These are phyloP conservation scores for Capronia coronata DNA, from an alignment of 2,329 filamentous ascomycete genomes.

Conservation along the genomic window DNA sequence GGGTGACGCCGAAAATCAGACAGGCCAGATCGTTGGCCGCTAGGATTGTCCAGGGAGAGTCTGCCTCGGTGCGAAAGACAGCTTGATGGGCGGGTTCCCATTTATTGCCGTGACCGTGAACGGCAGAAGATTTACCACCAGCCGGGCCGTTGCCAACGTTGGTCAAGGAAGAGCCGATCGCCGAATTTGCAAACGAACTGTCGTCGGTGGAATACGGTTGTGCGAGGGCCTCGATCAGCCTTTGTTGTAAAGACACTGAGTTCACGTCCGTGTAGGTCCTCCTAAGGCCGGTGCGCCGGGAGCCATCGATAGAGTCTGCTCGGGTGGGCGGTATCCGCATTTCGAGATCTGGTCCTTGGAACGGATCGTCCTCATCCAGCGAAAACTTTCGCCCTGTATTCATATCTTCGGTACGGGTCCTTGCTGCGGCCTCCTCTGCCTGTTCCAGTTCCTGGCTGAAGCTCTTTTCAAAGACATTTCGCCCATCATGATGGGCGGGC, in stretches of 20 bases:
- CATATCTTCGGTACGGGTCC: slow-evolving; percentile 4
- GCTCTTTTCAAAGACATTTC: slow-evolving; percentile 78
- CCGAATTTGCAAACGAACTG: slow-evolving; percentile 35
- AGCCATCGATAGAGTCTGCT: slow-evolving; percentile 31
- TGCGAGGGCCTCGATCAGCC: slow-evolving; percentile 75
- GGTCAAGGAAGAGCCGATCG: slow-evolving; percentile 32
- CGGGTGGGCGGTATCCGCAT: slow-evolving; percentile 21
- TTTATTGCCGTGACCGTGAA: slow-evolving; percentile 84
- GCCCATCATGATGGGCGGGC: slow-evolving; percentile 63
- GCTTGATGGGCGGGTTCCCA: slow-evolving; percentile 89
- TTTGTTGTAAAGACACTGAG: slow-evolving; percentile 68
- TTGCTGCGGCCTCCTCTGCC: slow-evolving; percentile 35
- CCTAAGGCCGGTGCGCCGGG: slow-evolving; percentile 64
- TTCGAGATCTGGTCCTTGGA: slow-evolving; percentile 20
- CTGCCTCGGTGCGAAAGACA: slow-evolving; percentile 92
- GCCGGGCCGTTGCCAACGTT: slow-evolving; percentile 7
- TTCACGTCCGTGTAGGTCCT: slow-evolving; percentile 81
- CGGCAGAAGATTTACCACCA: slow-evolving; percentile 39
- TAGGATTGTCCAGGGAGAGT: slow-evolving; percentile 88
- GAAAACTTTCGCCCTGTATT: slow-evolving; percentile 17
- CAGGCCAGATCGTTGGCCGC: slow-evolving; percentile 95
- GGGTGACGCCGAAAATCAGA: slow-evolving; percentile 97
- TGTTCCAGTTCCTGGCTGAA: slow-evolving; percentile 54
- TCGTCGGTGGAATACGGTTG: slow-evolving; percentile 66
- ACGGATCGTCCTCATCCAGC: slow-evolving; percentile 17